Percentiles rank a stretch among this genome's conserved stretches.
phyloP scores from a whole-genome alignment of 768 basidiomycete genomes.

The Sporobolomyces roseus region DNA sequence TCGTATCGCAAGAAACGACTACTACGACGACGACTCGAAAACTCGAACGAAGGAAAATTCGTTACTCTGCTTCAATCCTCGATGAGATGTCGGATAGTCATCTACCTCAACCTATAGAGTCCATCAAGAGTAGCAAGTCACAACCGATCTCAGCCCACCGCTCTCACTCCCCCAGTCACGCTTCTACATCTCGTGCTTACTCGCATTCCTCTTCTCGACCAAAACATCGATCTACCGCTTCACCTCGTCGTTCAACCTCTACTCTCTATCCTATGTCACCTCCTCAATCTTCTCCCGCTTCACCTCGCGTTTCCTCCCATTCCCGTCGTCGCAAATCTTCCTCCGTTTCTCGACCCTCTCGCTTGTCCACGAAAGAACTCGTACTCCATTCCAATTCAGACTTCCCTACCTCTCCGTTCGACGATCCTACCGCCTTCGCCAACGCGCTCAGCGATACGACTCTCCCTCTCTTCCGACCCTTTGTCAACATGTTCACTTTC shows the following conservation, averaged over 20 bases:
- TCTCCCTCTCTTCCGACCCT: conserved; percentile 9
- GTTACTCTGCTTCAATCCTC: conserved; percentile 21
- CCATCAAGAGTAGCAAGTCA: too few species aligned
- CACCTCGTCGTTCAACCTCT: not conserved
- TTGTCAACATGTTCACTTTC: conserved; percentile 29
- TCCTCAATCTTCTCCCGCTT: not conserved
- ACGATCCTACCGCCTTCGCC: not conserved
- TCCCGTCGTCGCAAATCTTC: not conserved
- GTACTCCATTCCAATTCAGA: not conserved
- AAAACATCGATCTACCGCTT: not conserved
- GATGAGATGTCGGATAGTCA: conserved; percentile 3
- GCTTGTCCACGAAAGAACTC: not conserved
- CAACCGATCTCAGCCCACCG: not conserved
- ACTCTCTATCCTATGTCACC: not conserved
- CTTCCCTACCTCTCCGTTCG: not conserved
- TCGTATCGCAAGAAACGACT: not conserved
- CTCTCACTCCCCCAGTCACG: not conserved
- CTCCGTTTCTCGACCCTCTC: not conserved
- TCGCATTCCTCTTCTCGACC: not conserved
- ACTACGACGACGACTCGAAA: conserved; percentile 17
- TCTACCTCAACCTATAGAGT: not conserved
- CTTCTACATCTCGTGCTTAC: not conserved
- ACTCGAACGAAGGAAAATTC: conserved; percentile 18
- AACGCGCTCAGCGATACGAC: not conserved
- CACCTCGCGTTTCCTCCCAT: not conserved